A percentile compares a stretch with the other conserved stretches of the same genome.
Evolutionary conservation across 305 asterid species (phyloP).

Genomic region (Fraxinus ornus): DNA sequence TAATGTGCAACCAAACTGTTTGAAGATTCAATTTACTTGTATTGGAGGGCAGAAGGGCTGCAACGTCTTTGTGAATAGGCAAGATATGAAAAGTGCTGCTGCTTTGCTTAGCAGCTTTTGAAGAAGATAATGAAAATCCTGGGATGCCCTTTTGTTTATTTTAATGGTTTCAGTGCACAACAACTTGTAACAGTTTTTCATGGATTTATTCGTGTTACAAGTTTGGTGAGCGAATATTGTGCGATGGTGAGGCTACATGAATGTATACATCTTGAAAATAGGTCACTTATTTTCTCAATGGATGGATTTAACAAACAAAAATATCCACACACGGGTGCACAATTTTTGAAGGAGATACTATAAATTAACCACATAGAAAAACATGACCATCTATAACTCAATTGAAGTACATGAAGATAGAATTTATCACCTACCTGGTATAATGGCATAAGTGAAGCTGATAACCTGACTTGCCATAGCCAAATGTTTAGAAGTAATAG

Average conservation of each 20-base stretch:
- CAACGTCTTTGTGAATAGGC: background rate
- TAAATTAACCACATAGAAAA: background rate
- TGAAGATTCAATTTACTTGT: background rate
- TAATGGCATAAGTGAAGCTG: slow-evolving; percentile 74
- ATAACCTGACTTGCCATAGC: slow-evolving; percentile 99
- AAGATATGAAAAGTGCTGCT: background rate
- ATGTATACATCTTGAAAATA: background rate
- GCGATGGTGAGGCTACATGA: background rate
- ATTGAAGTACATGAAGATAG: background rate
- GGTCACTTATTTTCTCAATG: background rate
- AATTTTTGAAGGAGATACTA: background rate
- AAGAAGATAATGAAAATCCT: slow-evolving; percentile 4
- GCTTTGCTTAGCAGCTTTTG: background rate
- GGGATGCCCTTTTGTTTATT: background rate
- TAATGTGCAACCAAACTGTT: background rate
- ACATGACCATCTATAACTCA: background rate
- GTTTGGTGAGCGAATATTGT: background rate
- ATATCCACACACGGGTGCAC: background rate
- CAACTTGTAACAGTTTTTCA: background rate
- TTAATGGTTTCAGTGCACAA: background rate
- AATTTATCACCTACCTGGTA: slow-evolving; percentile 73
- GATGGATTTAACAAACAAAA: background rate
- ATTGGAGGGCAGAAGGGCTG: background rate
- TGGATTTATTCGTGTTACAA: background rate
- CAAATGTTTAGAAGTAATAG: slow-evolving; percentile 97